These are phyloP conservation scores for Aspergillus thermomutatus DNA, from an alignment of 2,329 filamentous ascomycete species.

Conservation along the genomic window DNA sequence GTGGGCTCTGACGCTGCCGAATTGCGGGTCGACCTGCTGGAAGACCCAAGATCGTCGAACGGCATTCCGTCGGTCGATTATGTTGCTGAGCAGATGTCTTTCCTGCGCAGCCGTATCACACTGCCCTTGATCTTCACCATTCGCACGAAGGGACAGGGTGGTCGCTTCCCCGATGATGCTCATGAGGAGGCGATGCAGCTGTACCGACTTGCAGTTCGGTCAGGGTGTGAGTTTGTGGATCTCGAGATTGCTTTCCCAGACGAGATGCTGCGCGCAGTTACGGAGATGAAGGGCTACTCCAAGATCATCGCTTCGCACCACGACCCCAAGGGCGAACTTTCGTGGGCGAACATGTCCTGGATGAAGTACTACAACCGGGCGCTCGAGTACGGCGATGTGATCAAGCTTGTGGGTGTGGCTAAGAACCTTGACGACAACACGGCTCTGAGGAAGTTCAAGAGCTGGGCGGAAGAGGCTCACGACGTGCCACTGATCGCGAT, in stretches of 20 bases:
- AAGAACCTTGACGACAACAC: constrained; percentile 79
- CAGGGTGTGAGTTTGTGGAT: constrained; percentile 90
- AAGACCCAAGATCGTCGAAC: constrained; percentile 60
- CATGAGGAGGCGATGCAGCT: constrained; percentile 68
- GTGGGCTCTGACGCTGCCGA: constrained; percentile 92
- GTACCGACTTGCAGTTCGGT: constrained; percentile 73
- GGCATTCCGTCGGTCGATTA: constrained; percentile 68
- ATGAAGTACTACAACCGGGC: constrained; percentile 85
- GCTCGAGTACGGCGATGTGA: constrained; percentile 83
- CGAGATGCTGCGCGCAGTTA: constrained; percentile 66
- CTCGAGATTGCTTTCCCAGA: constrained; percentile 84
- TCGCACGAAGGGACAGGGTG: constrained; percentile 80
- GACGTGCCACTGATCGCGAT: constrained; percentile 85
- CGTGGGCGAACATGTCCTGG: constrained; percentile 93
- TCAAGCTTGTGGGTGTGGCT: constrained; percentile 89
- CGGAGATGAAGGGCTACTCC: constrained; percentile 66
- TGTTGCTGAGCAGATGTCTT: constrained; percentile 74
- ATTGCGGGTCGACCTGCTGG: constrained; percentile 83
- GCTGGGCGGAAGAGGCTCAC: constrained; percentile 68
- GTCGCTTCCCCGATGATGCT: constrained; percentile 76
- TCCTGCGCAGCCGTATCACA: constrained; percentile 67
- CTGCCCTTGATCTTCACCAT: constrained; percentile 91
- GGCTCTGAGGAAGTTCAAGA: constrained; percentile 75
- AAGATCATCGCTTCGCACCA: constrained; percentile 95
- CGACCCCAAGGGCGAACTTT: constrained; percentile 73